phyloP scores from a whole-genome alignment of 495 filamentous ascomycete species.

The Sordaria brevicollis region DNA sequence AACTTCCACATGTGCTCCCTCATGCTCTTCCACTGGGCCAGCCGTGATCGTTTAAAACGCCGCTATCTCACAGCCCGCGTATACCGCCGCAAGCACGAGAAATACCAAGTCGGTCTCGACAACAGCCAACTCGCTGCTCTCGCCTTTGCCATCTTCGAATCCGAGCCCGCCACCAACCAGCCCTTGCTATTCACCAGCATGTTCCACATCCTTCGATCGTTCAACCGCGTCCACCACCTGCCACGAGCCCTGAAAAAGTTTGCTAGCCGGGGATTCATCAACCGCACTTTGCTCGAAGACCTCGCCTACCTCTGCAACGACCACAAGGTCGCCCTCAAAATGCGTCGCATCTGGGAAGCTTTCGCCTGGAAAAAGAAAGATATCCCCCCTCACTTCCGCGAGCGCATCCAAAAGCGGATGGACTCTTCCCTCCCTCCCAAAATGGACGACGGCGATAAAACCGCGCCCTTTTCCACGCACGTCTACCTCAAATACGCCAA shows the following conservation, averaged over 20 bases:
- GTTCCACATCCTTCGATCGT: constrained; percentile 9
- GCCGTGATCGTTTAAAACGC: constrained; percentile 10
- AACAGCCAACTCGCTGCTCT: constrained; percentile 18
- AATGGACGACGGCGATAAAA: background rate
- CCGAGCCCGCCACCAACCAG: constrained; percentile 1
- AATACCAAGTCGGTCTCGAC: background rate
- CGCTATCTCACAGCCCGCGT: background rate
- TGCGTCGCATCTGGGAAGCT: background rate
- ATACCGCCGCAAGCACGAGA: background rate
- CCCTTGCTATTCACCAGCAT: constrained; percentile 5
- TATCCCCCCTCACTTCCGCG: background rate
- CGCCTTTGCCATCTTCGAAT: constrained; percentile 14
- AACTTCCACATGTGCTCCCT: constrained; percentile 14
- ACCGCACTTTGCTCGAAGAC: background rate
- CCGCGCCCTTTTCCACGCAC: background rate
- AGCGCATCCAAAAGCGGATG: background rate
- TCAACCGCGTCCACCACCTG: background rate
- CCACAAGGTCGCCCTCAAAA: background rate
- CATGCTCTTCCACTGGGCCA: constrained; percentile 18
- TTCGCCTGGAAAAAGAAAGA: background rate
- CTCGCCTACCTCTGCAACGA: background rate
- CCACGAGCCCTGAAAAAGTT: background rate
- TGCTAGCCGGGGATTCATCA: background rate
- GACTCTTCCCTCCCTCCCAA: background rate
- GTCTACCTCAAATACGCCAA: constrained; percentile 2